Evolutionary conservation across 2,329 filamentous ascomycete genomes (phyloP), one percentile per base, ranked within the genome.

Genomic region (Pseudogymnoascus sp.): DNA sequence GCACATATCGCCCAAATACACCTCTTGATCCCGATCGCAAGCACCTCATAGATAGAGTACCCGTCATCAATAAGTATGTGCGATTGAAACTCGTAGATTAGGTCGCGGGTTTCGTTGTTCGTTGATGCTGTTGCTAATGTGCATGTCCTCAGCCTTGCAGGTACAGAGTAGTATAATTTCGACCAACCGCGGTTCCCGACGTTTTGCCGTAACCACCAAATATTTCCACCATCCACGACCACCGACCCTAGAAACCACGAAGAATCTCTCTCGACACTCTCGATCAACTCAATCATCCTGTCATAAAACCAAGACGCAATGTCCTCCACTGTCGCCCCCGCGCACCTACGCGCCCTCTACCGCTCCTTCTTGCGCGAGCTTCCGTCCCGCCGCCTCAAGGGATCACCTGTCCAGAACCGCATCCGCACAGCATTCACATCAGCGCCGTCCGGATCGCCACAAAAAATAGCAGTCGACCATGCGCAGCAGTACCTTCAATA

Each of bases 321-420:
- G 58, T 39, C 58, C 23, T 38, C 58, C 26, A 41, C 58, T 41
- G 26, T 60, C 58, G 35, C 58, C 14, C 74, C 80, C 65, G 73
- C 82, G 41, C 78, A 79, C 39, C 74, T 90, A 43, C 90, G 91
- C 71, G 85, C 91, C 37, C 82, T 96, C 72, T 97, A 97, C 82
- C 90, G 93, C 70, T 83, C 88, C 43, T 81, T 97, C 72, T 85
- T 97, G 62, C 91, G 93, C 74, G 92, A 97, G 78, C 86, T 97
- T 7, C 93, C 93, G 1, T 83, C 88, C 6, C 87, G 87, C 5
- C 80, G 79, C 83, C 66, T 76, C 78, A 69, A 76, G 64, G 76
- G 80, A 23, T 88, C 91, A 0, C 83, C 86, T 2, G 78, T 95
- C 12, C 89, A 93, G 75, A 74, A 79, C 62, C 85, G 84, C 61